Base-by-base conservation (phyloP, 495 filamentous ascomycete genomes). In the Cenococcum geophilum region DNA sequence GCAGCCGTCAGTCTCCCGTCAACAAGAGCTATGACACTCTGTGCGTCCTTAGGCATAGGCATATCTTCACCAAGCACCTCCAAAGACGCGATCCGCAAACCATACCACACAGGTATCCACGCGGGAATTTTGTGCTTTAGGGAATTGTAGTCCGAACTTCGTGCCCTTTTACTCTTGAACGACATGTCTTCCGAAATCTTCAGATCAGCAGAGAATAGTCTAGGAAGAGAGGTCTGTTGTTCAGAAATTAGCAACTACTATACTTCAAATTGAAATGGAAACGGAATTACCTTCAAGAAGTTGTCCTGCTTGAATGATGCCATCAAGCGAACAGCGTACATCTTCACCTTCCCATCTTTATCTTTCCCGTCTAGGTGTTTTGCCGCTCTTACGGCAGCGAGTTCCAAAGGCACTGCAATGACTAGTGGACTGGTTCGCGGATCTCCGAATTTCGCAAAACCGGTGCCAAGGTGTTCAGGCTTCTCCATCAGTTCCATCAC, bases 321-420 rank as follows among this genome's bases (percentile, higher is more conserved):
- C 63, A 72, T 67, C 42, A 77, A 50, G 34, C 72, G 56, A 55
- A 64, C 55, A 18, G 71, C 65, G 57, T 77, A 77, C 35, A 49
- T 70, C 40, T 47, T 58, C 5, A 76, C 75, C 51, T 72, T 74
- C 11, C 67, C 71, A 56, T 74, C 73, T 40, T 34, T 59, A 54
- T 77, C 75, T 40, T 66, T 55, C 0, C 68, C 73, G 16, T 59
- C 68, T 14, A 57, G 40, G 43, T 69, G 61, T 52, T 58, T 71
- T 43, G 60, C 63, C 18, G 69, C 74, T 18, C 61, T 37, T 43
- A 69, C 62, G 10, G 75, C 75, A 0, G 69, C 65, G 43, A 77
- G 50, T 55, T 74, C 73, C 5, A 76, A 57, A n/a, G 71, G 67
- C 11, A 72, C 27, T 0, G 68, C 72, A 36, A 77, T 60, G 10